Conservation (phyloP, 371 early-diverging fungal species). For the Mucor indicus region DNA sequence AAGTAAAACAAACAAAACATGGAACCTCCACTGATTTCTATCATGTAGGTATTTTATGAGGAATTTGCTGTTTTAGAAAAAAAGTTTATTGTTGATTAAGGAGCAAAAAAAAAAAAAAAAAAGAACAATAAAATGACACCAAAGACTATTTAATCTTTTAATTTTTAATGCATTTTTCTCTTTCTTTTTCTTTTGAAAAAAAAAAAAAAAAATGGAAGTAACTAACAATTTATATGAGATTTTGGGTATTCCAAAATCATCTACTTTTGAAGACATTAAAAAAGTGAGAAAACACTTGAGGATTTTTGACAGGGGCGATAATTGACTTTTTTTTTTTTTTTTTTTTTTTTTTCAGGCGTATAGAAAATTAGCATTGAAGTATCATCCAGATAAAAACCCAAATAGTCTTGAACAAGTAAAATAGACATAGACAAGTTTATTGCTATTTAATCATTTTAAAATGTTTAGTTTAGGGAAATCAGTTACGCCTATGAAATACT, state of each 20-base stretch:
- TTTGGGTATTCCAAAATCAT: slow-evolving; percentile 57
- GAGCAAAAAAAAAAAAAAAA: not conserved
- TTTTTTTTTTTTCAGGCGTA: slow-evolving; percentile 19
- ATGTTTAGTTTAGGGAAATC: slow-evolving; percentile 67
- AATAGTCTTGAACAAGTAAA: slow-evolving; percentile 39
- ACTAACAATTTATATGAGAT: slow-evolving; percentile 50
- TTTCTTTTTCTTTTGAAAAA: not conserved
- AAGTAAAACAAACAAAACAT: not conserved
- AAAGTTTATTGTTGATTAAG: slow-evolving; percentile 55
- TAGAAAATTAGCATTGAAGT: slow-evolving; percentile 64
- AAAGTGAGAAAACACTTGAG: slow-evolving; percentile 47
- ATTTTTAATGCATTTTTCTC: not conserved
- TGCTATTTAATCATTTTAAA: not conserved
- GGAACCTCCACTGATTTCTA: not conserved
- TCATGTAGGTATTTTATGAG: slow-evolving; percentile 55
- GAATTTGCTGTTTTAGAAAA: slow-evolving; percentile 57
- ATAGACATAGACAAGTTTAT: not conserved
- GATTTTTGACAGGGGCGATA: no score
- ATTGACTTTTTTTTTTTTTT: no score
- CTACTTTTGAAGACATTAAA: slow-evolving; percentile 67
- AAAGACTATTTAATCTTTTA: not conserved
- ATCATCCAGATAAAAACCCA: slow-evolving; percentile 73
- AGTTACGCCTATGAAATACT: slow-evolving; percentile 73
- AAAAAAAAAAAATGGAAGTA: not conserved
- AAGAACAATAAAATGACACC: not conserved